Evolutionary conservation across 805 yeast species (phyloP).

Genomic region (Ogataea paraovalis): DNA sequence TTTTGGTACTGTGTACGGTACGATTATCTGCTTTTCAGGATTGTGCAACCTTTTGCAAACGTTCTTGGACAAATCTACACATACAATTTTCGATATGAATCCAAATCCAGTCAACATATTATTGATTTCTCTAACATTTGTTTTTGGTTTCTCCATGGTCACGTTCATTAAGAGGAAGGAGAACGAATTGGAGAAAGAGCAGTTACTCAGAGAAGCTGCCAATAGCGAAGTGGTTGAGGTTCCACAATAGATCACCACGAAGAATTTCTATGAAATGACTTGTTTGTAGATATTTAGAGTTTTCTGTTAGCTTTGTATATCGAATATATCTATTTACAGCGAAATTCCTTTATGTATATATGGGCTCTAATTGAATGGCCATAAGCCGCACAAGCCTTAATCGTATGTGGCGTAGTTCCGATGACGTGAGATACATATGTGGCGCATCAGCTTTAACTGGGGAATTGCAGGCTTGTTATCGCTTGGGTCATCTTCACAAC

Average conservation of each 20-base stretch:
- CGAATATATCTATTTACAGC: no score
- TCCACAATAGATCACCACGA: slow-evolving; percentile 27
- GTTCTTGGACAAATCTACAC: slow-evolving; percentile 65
- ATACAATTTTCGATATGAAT: slow-evolving; percentile 60
- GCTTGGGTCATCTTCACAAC: background rate
- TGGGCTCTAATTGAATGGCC: background rate
- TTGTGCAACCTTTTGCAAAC: slow-evolving; percentile 72
- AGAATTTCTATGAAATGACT: no score
- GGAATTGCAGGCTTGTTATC: slow-evolving; percentile 5
- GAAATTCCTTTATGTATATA: no score
- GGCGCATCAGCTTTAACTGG: background rate
- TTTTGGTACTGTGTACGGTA: slow-evolving; percentile 88
- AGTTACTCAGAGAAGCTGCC: slow-evolving; percentile 61
- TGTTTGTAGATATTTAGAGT: no score
- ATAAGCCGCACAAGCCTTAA: background rate
- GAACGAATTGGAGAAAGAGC: slow-evolving; percentile 42
- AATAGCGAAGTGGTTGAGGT: slow-evolving; percentile 46
- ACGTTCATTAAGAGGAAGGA: slow-evolving; percentile 40
- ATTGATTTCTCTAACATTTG: slow-evolving; percentile 50
- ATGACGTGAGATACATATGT: background rate
- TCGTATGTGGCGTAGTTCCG: background rate
- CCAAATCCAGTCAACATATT: slow-evolving; percentile 73
- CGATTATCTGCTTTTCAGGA: slow-evolving; percentile 79
- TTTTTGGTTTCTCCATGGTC: slow-evolving; percentile 46
- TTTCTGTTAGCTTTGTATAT: no score